phyloP scores from a whole-genome alignment of 176 grass and related monocot genomes.

The Echinochloa phyllopogon region DNA sequence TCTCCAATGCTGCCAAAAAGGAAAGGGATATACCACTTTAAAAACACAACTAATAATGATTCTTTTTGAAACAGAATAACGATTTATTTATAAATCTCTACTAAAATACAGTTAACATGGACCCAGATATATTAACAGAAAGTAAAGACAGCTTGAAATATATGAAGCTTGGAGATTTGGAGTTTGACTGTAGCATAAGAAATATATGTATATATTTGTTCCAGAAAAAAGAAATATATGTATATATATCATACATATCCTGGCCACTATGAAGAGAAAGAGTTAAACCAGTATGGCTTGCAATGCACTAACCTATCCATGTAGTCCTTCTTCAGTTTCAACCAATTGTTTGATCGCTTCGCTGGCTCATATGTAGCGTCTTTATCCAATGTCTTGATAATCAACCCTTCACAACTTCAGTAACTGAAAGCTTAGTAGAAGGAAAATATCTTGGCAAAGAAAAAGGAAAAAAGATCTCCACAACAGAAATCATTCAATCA shows the following conservation, averaged over 20 bases:
- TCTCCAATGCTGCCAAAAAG: slow-evolving; percentile 72
- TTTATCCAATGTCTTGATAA: slow-evolving; percentile 99
- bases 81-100: not conserved
- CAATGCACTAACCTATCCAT: slow-evolving; percentile 86
- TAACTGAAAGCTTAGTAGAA: slow-evolving; percentile 36
- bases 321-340: slow-evolving; percentile 99
- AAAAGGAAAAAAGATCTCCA: not conserved
- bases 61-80: not conserved
- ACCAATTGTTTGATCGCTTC: slow-evolving; percentile 98
- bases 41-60: slow-evolving; percentile 7
- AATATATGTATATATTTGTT: not conserved
- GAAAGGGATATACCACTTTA: slow-evolving; percentile 30
- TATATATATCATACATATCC: not conserved
- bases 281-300: slow-evolving; percentile 26
- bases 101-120: not conserved
- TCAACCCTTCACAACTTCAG: slow-evolving; percentile 96
- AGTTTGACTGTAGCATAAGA: slow-evolving; percentile 3
- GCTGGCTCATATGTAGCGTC: slow-evolving; percentile 97
- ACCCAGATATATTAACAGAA: not conserved
- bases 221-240: not conserved
- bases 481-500: not conserved
- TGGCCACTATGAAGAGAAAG: not conserved
- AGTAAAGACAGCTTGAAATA: not conserved
- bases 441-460: slow-evolving; percentile 31
- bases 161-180: not conserved